Evolutionary conservation across 2,329 filamentous ascomycete species (phyloP).

Genomic region (Dothideomycetes sp.): DNA sequence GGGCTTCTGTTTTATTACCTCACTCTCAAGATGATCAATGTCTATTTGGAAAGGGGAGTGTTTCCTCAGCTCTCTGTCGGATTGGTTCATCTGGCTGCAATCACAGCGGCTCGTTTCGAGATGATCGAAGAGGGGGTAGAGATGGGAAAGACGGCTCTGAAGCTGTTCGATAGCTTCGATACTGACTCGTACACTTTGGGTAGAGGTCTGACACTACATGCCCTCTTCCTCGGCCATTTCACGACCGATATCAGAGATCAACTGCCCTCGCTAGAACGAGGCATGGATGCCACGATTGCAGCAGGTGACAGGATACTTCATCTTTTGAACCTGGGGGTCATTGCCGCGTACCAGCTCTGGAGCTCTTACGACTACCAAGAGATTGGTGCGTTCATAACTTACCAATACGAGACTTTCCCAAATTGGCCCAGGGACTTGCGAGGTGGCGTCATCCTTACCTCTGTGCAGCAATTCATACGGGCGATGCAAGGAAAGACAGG

Average conservation of each 20-base stretch:
- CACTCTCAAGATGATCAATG: conserved; percentile 53
- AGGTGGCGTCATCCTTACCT: conserved; percentile 59
- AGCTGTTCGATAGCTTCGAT: conserved; percentile 51
- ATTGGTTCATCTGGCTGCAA: conserved; percentile 57
- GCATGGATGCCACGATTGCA: conserved; percentile 53
- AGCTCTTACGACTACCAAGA: conserved; percentile 58
- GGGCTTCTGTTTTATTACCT: conserved; percentile 62
- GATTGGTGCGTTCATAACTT: conserved; percentile 59
- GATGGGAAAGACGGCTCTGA: conserved; percentile 50
- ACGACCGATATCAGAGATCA: conserved; percentile 50
- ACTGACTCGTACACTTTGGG: conserved; percentile 55
- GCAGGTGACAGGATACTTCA: conserved; percentile 62
- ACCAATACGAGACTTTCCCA: conserved; percentile 61
- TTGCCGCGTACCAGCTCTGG: conserved; percentile 57
- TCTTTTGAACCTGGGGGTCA: conserved; percentile 59
- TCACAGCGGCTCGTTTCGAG: conserved; percentile 59
- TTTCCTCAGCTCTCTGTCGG: conserved; percentile 60
- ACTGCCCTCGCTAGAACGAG: conserved; percentile 50
- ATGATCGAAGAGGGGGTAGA: conserved; percentile 59
- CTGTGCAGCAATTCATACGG: conserved; percentile 53
- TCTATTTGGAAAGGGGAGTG: conserved; percentile 51
- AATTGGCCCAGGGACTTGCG: conserved; percentile 62
- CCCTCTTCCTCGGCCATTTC: conserved; percentile 60
- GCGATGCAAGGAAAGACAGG: conserved; percentile 66
- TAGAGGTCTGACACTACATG: conserved; percentile 57